A percentile compares a stretch with the other conserved stretches of the same genome.
phyloP scores from a whole-genome alignment of 1,139 yeast species.

The Debaryomycetaceae sp. region DNA sequence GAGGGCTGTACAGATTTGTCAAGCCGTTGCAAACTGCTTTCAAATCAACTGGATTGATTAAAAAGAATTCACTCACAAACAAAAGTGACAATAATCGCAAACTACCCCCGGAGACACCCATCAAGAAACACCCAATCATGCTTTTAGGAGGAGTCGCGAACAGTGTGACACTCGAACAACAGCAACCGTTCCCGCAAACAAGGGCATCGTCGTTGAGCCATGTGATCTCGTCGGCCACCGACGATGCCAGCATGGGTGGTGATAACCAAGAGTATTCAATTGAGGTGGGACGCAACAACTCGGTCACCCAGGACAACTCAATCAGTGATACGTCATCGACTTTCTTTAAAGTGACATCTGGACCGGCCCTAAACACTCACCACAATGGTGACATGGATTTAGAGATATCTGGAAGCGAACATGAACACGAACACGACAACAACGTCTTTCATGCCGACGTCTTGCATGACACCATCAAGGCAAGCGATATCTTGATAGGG shows the following conservation, averaged over 20 bases:
- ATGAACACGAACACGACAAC: neutral
- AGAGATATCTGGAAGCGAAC: slow-evolving; percentile 18
- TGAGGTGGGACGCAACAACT: slow-evolving; percentile 38
- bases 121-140: slow-evolving; percentile 56
- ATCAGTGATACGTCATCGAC: slow-evolving; percentile 31
- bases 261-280: slow-evolving; percentile 30
- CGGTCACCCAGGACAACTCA: slow-evolving; percentile 16
- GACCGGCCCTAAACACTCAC: neutral
- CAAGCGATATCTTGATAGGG: too few relatives aligned
- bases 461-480: too few relatives aligned
- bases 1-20: slow-evolving; percentile 56
- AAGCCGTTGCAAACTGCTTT: slow-evolving; percentile 86
- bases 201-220: slow-evolving; percentile 5
- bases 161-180: slow-evolving; percentile 4
- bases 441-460: too few relatives aligned
- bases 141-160: slow-evolving; percentile 15
- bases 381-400: slow-evolving; percentile 21
- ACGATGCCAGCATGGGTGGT: slow-evolving; percentile 14
- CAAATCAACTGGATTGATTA: slow-evolving; percentile 67
- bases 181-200: neutral
- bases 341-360: slow-evolving; percentile 24
- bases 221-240: slow-evolving; percentile 15
- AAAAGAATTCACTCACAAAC: slow-evolving; percentile 53
- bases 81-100: slow-evolving; percentile 24
- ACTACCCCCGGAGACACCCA: slow-evolving; percentile 76